Evolutionary conservation across 2,329 filamentous ascomycete species (phyloP).

Genomic region (Neonectria sp.): DNA sequence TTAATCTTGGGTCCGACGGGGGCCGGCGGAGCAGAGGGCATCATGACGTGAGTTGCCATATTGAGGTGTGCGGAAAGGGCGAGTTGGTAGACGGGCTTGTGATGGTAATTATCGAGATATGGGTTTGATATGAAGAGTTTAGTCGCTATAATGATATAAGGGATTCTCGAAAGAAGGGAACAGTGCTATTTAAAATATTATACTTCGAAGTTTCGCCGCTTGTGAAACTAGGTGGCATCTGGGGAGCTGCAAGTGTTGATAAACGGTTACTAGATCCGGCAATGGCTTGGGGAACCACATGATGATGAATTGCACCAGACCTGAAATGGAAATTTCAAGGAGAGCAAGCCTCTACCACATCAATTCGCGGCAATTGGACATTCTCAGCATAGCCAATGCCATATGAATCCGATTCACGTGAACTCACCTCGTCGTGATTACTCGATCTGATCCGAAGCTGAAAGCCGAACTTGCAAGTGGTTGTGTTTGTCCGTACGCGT

Average conservation of each 20-base stretch:
- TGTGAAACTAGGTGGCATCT: not conserved
- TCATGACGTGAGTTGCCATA: not conserved
- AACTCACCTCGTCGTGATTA: no score
- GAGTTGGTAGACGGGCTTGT: not conserved
- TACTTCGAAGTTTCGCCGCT: not conserved
- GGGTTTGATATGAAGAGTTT: not conserved
- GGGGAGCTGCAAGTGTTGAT: not conserved
- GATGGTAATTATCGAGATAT: not conserved
- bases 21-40: not conserved
- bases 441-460: no score
- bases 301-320: no score
- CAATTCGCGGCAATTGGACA: no score
- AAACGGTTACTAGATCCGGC: not conserved
- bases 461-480: no score
- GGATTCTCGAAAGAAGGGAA: not conserved
- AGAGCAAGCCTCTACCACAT: no score
- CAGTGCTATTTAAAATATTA: not conserved
- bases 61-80: not conserved
- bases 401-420: no score
- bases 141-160: not conserved
- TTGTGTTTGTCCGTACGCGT: no score
- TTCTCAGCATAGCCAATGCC: no score
- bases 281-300: not conserved
- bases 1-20: not conserved
- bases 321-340: no score